These are phyloP conservation scores for Hymenoscyphus scutula DNA, from an alignment of 2,329 filamentous ascomycete genomes.

Conservation along the genomic window DNA sequence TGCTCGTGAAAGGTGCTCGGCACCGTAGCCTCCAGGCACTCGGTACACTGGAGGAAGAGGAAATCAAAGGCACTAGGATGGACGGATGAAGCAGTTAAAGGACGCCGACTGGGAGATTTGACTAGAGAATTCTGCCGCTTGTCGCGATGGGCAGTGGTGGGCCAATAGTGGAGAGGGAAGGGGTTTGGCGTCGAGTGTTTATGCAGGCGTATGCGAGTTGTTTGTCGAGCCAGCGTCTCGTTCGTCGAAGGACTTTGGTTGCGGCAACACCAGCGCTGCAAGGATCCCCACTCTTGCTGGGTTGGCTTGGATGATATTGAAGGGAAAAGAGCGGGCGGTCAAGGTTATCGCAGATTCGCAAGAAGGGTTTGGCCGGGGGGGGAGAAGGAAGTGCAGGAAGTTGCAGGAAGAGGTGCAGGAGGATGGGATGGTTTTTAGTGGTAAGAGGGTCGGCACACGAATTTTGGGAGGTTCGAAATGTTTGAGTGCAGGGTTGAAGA, in stretches of 20 bases:
- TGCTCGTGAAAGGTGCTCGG: slow-evolving; percentile 19
- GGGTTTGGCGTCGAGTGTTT: slow-evolving; percentile 13
- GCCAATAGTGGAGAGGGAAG: slow-evolving; percentile 25
- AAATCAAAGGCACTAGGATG: slow-evolving; percentile 6
- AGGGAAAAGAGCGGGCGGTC: neutral
- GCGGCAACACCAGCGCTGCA: slow-evolving; percentile 2
- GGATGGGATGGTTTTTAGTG: neutral
- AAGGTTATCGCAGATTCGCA: neutral
- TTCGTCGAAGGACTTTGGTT: slow-evolving; percentile 6
- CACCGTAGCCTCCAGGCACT: slow-evolving; percentile 27
- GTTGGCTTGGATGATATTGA: slow-evolving; percentile 7
- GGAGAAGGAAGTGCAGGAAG: neutral
- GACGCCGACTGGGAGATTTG: slow-evolving; percentile 20
- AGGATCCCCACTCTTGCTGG: slow-evolving; percentile 14
- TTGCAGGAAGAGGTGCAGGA: neutral
- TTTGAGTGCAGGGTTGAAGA: neutral
- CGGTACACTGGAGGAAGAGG: slow-evolving; percentile 18
- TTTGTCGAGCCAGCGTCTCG: slow-evolving; percentile 5
- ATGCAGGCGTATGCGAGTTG: slow-evolving; percentile 17
- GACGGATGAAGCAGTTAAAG: slow-evolving; percentile 19
- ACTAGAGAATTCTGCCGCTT: slow-evolving; percentile 23
- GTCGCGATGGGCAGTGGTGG: slow-evolving; percentile 10
- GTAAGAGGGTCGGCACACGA: neutral
- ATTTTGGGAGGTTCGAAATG: neutral
- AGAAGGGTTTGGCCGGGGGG: slow-evolving; percentile 3